These are phyloP conservation scores for Euclidium syriacum DNA, from an alignment of 345 rosid genomes.

Conservation along the genomic window DNA sequence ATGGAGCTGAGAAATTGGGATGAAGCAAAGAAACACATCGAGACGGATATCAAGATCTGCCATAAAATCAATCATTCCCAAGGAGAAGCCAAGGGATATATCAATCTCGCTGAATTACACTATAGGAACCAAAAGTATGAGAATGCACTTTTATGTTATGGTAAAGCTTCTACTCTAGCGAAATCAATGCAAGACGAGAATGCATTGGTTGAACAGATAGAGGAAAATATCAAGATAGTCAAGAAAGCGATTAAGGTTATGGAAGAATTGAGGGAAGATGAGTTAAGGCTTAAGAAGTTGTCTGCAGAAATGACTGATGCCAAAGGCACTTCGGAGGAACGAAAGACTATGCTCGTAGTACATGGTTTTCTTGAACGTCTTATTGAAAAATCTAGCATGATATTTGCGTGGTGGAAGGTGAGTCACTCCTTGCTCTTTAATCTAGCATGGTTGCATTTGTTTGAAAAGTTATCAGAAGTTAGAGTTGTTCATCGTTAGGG, in stretches of 20 bases:
- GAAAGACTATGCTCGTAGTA: conserved; percentile 62
- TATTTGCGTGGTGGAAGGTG: conserved; percentile 79
- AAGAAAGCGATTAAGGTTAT: conserved; percentile 61
- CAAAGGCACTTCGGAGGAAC: conserved; percentile 53
- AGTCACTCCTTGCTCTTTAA: conserved; percentile 11
- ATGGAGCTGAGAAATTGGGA: conserved; percentile 70
- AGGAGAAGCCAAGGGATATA: conserved; percentile 96
- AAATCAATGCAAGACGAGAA: conserved; percentile 89
- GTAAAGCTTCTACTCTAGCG: conserved; percentile 71
- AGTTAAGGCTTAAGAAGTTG: conserved; percentile 76
- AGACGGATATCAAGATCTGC: conserved; percentile 79
- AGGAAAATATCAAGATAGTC: conserved; percentile 56
- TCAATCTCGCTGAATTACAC: conserved; percentile 88
- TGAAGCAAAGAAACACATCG: conserved; percentile 62
- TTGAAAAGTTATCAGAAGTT: conserved; percentile 8
- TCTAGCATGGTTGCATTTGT: conserved; percentile 9
- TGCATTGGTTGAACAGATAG: conserved; percentile 57
- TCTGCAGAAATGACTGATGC: conserved; percentile 47
- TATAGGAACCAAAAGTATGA: conserved; percentile 70
- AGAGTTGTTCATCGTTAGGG: background rate
- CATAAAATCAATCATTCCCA: conserved; percentile 60
- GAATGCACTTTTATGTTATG: conserved; percentile 67
- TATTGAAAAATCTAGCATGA: conserved; percentile 66
- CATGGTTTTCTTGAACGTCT: conserved; percentile 65
- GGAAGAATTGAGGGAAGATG: conserved; percentile 70